Evolutionary conservation across 495 filamentous ascomycete genomes (phyloP).

Genomic region (Hypoxylon lenormandii): DNA sequence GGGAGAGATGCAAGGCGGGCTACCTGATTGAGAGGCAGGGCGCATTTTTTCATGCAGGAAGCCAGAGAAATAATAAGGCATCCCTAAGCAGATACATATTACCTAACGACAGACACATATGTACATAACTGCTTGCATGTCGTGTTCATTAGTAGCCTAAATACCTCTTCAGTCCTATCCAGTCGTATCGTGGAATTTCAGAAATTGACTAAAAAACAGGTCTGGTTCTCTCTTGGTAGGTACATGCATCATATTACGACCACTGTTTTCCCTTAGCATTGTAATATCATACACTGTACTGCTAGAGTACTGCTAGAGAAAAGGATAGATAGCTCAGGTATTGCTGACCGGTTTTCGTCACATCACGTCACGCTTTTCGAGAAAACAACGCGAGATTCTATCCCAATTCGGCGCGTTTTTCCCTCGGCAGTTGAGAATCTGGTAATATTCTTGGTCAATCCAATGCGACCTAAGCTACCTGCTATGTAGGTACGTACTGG

Average conservation of each 20-base stretch:
- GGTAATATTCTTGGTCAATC: conserved; percentile 24
- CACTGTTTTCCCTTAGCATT: not conserved
- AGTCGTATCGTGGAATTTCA: too few species aligned
- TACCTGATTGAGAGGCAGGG: conserved; percentile 27
- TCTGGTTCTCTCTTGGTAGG: not conserved
- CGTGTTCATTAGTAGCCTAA: too few species aligned
- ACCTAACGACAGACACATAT: too few species aligned
- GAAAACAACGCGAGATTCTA: conserved; percentile 34
- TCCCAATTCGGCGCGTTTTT: conserved; percentile 31
- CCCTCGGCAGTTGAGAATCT: conserved; percentile 37
- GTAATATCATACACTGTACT: not conserved
- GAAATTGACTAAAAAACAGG: not conserved
- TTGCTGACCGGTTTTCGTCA: conserved; percentile 4
- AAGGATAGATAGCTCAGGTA: not conserved
- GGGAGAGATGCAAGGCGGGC: conserved; percentile 7
- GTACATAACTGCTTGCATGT: too few species aligned
- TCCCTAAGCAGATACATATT: conserved; percentile 9
- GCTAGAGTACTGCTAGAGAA: not conserved
- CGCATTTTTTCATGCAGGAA: conserved; percentile 28
- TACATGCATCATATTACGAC: conserved; percentile 9
- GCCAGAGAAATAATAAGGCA: conserved; percentile 17
- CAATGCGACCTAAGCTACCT: conserved; percentile 35
- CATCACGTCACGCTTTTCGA: conserved; percentile 27
- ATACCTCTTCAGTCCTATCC: too few species aligned
- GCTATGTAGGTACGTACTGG: too few species aligned